A percentile compares a stretch with the other conserved stretches of the same genome.
phyloP scores from a whole-genome alignment of 2,329 filamentous ascomycete genomes.

The Trichoderma sp. region DNA sequence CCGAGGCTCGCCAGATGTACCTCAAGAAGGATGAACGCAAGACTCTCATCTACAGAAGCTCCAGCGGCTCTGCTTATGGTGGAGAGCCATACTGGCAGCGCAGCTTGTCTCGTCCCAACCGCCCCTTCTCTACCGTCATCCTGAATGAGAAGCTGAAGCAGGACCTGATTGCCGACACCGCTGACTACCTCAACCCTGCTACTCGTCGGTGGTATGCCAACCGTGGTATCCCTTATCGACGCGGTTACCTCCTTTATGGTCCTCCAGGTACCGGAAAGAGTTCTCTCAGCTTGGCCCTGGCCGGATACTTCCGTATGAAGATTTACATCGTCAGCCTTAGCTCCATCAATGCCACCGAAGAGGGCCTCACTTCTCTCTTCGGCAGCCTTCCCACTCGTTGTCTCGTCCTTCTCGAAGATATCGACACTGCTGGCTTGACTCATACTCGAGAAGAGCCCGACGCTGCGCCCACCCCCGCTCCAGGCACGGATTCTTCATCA shows the following conservation, averaged over 20 bases:
- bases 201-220: slow-evolving; percentile 80
- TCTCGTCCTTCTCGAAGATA: slow-evolving; percentile 75
- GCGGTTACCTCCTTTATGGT: slow-evolving; percentile 81
- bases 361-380: slow-evolving; percentile 67
- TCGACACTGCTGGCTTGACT: slow-evolving; percentile 72
- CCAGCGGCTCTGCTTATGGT: slow-evolving; percentile 44
- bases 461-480: slow-evolving; percentile 8
- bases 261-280: slow-evolving; percentile 82
- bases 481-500: slow-evolving; percentile 24
- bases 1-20: slow-evolving; percentile 60
- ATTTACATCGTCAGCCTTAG: slow-evolving; percentile 75
- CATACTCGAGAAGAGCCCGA: slow-evolving; percentile 54
- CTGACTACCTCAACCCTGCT: slow-evolving; percentile 64
- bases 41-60: slow-evolving; percentile 68
- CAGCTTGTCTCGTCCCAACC: slow-evolving; percentile 62
- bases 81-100: slow-evolving; percentile 60
- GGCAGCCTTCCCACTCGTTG: slow-evolving; percentile 69
- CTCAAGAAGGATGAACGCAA: slow-evolving; percentile 62
- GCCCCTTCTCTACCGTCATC: slow-evolving; percentile 68
- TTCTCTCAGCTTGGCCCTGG: slow-evolving; percentile 70
- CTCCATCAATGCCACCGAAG: slow-evolving; percentile 65
- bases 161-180: slow-evolving; percentile 62
- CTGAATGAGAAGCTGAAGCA: slow-evolving; percentile 64
- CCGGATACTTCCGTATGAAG: slow-evolving; percentile 69
- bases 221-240: slow-evolving; percentile 81